Conservation (phyloP, 2,329 filamentous ascomycete genomes). For the Mycosphaerella arachidis region DNA sequence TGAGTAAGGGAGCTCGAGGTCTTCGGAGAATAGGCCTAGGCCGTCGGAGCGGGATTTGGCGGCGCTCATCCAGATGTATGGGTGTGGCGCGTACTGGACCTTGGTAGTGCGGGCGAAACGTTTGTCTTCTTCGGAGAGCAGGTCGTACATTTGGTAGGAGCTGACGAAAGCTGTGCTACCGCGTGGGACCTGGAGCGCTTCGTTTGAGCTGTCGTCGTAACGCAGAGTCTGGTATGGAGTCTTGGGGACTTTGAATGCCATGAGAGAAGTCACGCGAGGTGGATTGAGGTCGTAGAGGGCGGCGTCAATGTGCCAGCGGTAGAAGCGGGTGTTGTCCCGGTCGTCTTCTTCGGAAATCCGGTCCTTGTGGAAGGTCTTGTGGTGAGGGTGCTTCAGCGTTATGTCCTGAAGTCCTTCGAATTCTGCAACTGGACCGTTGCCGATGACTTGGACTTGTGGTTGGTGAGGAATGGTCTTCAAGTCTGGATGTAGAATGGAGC, state of each 20-base stretch:
- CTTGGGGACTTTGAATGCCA: conserved; percentile 68
- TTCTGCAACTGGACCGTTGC: conserved; percentile 63
- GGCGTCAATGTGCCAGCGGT: conserved; percentile 77
- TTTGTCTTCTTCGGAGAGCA: conserved; percentile 61
- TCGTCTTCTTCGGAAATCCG: conserved; percentile 59
- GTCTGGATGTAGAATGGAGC: conserved; percentile 67
- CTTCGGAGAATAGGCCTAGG: conserved; percentile 66
- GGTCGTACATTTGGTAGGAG: conserved; percentile 66
- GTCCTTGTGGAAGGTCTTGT: conserved; percentile 69
- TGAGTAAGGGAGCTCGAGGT: conserved; percentile 54
- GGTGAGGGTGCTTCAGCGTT: conserved; percentile 68
- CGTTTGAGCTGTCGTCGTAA: conserved; percentile 67
- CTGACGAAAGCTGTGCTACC: conserved; percentile 74
- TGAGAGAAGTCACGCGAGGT: conserved; percentile 65
- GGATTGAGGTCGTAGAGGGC: conserved; percentile 72
- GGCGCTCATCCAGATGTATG: conserved; percentile 75
- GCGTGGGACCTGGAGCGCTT: conserved; percentile 63
- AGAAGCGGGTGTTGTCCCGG: conserved; percentile 57
- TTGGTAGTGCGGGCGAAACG: conserved; percentile 62
- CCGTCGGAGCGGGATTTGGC: conserved; percentile 64
- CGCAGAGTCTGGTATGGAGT: conserved; percentile 62
- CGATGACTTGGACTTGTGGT: conserved; percentile 75
- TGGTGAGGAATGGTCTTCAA: conserved; percentile 76
- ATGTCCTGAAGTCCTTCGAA: conserved; percentile 70
- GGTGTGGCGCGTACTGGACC: conserved; percentile 72